Evolutionary conservation across 169 alveolate genomes (phyloP), one percentile per base, ranked within the genome.

Genomic region (Plasmodium gallinaceum): DNA sequence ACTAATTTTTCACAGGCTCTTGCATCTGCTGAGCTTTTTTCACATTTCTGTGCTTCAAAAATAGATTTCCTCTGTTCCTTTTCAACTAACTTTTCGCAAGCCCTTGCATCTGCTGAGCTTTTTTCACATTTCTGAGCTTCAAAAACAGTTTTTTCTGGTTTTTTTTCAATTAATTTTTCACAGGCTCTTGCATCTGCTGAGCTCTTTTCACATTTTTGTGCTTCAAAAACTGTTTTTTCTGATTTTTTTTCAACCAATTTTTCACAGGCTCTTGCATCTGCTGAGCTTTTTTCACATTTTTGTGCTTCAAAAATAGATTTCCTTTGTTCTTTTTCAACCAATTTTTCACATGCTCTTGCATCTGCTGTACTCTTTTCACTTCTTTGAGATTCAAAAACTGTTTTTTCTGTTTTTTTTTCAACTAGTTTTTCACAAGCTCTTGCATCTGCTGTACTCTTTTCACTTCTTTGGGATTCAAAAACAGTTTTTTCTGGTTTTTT

Each of bases 161-260:
- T 16, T 12, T 26, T 66, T 60, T 64, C 51, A 6, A 43, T 20
- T 45, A 66, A 0, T 22, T 65, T 22, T 24, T 80, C 90, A 20
- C 90, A n/a, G 0, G 90, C 70, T n/a, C 91, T 22, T 22, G 85
- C 91, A 83, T 83, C 85, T 14, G 91, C 91, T 5, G 46, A 66
- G 39, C 83, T 83, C 51, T 6, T 37, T 26, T 65, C 57, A 7
- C 91, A 68, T 4, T 18, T 16, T 26, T 83, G 68, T 37, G 91
- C 58, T 54, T 83, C 91, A 51, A 83, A 83, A 1, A 83, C 42
- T 8, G 73, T 69, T 57, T 68, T 68, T 39, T 66, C 74, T 0
- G 90, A 64, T 18, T 4, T 69, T 9, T 42, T 80, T 52, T 54
- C 52, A 14, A 61, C n/a, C 24, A 80, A 0, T 5, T 32, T 26